Evolutionary conservation across 257 asterid genomes (phyloP).

Genomic region (Vinca minor): DNA sequence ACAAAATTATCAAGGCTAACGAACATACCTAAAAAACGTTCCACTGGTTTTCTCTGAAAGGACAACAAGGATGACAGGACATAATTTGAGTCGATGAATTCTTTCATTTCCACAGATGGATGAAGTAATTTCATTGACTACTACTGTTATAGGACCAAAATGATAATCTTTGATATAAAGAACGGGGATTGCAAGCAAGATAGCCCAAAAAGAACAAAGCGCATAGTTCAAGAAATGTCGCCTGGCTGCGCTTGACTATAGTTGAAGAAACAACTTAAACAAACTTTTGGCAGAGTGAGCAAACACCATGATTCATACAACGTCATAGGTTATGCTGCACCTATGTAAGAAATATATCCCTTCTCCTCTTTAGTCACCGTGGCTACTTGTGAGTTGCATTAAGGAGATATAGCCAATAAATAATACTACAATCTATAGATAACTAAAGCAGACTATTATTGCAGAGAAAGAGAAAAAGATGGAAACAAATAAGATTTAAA

Average conservation of each 20-base stretch:
- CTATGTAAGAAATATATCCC: not conserved
- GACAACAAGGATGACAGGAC: too few relatives aligned
- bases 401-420: not conserved
- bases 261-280: not conserved
- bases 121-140: not conserved
- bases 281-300: not conserved
- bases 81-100: not conserved
- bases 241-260: not conserved
- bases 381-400: not conserved
- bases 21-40: too few relatives aligned
- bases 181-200: not conserved
- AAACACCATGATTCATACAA: not conserved
- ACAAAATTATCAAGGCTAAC: too few relatives aligned
- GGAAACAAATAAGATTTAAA: slow-evolving; percentile 9
- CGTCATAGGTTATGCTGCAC: not conserved
- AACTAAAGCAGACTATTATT: not conserved
- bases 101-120: not conserved
- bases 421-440: not conserved
- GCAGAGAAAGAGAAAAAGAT: not conserved
- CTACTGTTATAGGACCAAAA: not conserved
- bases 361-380: not conserved
- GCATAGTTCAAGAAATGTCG: not conserved
- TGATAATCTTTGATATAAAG: not conserved
- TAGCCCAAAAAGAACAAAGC: not conserved
- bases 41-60: too few relatives aligned